Base-by-base conservation (phyloP, 2,329 filamentous ascomycete species). In the Furcasterigmium sp. region DNA sequence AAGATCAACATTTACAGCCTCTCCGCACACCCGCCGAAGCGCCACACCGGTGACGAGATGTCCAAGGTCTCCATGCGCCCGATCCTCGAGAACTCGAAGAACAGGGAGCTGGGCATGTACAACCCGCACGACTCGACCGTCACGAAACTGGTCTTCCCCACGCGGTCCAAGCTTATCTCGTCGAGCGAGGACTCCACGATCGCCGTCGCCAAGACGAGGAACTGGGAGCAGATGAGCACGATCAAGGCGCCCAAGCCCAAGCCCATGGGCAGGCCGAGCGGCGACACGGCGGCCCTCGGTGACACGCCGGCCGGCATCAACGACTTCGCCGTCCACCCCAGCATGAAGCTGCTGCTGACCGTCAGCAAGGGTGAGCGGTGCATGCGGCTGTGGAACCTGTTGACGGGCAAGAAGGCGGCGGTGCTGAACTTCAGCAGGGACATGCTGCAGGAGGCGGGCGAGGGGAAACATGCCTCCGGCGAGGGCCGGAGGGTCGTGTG, bases 371-470 rank as follows among this genome's bases (percentile, higher is more conserved):
- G 90, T 51, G 93, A 98, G 69, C 83, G 82, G 51, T 89, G 84
- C 57, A 94, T 98, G 87, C 75, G 93, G 51, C 65, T 97, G 51
- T 98, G 93, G 93, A 97, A 98, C 58, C 64, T 98, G 50, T 90
- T 97, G 51, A 97, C 91, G 3, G 93, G 91, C 14, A 95, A 91
- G 69, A 96, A 95, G 69, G 91, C 91, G 1, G 89, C 91, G 23
- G 91, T 95, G 41, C 69, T 98, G 53, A 93, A 87, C 60, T 97
- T 97, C 61, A 78, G 78, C 51, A 75, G 78, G 45, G 78, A 84
- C 1, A 75, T 93, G 55, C 70, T 97, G 41, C 72, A 78, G 36
- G 81, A 86, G 53, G 78, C 86, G 10, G 88, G 87, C 37, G 89
- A 95, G 68, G 78, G 82, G 35, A 82, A 80, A 61, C 83, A 84